Conservation (phyloP, 1,284 basidiomycete species). For the Meripilus lineatus region DNA sequence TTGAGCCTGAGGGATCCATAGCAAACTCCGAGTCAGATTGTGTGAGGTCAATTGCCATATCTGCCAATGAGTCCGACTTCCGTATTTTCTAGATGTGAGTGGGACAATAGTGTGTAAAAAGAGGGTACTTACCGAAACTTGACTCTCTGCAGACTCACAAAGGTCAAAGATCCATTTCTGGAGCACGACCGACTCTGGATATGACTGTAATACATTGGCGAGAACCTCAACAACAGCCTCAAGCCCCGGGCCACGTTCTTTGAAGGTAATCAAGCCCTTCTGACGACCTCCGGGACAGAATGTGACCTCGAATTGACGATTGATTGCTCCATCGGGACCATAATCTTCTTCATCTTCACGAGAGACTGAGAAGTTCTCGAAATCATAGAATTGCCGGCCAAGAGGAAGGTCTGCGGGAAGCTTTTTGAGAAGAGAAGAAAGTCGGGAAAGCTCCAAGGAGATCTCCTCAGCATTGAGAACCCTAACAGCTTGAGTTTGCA, state of each 20-base stretch:
- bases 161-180: slow-evolving; percentile 8
- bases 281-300: slow-evolving; percentile 9
- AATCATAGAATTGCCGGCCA: slow-evolving; percentile 2
- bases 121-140: neutral
- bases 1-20: no score
- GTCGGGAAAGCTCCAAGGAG: no score
- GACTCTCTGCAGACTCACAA: neutral
- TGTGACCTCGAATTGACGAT: slow-evolving; percentile 4
- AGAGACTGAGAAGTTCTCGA: neutral
- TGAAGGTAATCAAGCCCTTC: slow-evolving; percentile 1
- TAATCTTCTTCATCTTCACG: neutral
- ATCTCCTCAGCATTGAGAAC: no score
- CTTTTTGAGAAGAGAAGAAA: neutral
- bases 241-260: slow-evolving; percentile 9
- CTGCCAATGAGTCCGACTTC: no score
- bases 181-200: neutral
- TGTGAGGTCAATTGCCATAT: no score
- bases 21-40: no score
- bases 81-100: neutral
- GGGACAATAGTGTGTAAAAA: neutral
- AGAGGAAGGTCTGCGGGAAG: neutral
- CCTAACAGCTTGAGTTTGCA: no score
- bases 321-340: slow-evolving; percentile 7
- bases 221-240: slow-evolving; percentile 3
- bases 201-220: neutral